These are phyloP conservation scores for Mucor sp. DNA, from an alignment of 371 early-diverging fungal genomes.

Conservation along the genomic window DNA sequence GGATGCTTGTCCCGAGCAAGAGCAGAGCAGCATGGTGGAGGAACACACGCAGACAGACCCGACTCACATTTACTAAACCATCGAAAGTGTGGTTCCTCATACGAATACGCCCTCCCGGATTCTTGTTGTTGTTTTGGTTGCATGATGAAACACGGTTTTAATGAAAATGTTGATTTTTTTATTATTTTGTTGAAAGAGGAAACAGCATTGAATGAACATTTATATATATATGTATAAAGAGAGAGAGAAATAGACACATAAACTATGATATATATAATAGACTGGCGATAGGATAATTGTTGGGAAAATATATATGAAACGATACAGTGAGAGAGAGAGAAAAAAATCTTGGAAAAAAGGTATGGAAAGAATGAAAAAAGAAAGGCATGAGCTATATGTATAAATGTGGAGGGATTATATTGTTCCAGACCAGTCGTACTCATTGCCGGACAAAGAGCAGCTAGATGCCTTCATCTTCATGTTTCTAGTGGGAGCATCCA, in stretches of 20 bases:
- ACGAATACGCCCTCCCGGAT: background rate
- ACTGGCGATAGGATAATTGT: background rate
- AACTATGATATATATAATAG: background rate
- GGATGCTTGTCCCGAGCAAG: too few relatives aligned
- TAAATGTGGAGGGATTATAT: background rate
- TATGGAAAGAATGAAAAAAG: background rate
- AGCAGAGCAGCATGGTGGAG: background rate
- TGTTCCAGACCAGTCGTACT: constrained; percentile 1
- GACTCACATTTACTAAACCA: background rate
- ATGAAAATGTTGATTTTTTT: background rate
- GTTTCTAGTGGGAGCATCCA: constrained; percentile 3
- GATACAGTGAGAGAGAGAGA: background rate
- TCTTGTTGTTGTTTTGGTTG: background rate
- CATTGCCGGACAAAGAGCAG: background rate
- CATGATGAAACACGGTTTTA: constrained; percentile 2
- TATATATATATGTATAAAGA: background rate
- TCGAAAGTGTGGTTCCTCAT: background rate
- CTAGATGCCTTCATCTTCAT: background rate
- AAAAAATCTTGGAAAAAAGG: background rate
- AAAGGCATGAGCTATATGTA: background rate
- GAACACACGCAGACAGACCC: background rate
- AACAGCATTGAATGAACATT: background rate
- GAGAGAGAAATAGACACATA: background rate
- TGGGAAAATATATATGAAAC: background rate
- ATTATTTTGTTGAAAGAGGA: background rate